Percentiles rank a stretch among this genome's conserved stretches.
These are phyloP conservation scores for Bolboschoenus planiculmis DNA, from an alignment of 176 grass and related monocot genomes.

Conservation along the genomic window DNA sequence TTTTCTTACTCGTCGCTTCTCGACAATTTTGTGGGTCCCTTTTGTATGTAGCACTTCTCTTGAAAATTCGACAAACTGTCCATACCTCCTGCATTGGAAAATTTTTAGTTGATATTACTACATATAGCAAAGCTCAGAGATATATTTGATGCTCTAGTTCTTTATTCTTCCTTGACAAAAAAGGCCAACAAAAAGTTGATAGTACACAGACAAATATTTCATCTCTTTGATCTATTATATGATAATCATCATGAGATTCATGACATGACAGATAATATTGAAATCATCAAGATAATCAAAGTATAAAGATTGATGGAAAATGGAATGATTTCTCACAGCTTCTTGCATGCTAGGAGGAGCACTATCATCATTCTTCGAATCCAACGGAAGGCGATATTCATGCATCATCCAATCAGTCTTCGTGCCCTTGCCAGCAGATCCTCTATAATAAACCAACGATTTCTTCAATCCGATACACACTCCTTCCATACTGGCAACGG, in stretches of 20 bases:
- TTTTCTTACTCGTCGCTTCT: slow-evolving; percentile 27
- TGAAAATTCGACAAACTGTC: slow-evolving; percentile 89
- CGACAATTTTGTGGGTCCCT: slow-evolving; percentile 32
- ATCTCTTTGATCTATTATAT: background rate
- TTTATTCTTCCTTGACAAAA: background rate
- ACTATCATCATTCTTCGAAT: background rate
- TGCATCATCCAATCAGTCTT: slow-evolving; percentile 99
- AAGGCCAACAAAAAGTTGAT: background rate
- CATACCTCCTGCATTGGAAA: slow-evolving; percentile 59
- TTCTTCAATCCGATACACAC: slow-evolving; percentile 76
- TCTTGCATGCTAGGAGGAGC: slow-evolving; percentile 36
- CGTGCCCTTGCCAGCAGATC: slow-evolving; percentile 68
- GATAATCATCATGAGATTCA: background rate
- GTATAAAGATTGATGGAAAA: background rate
- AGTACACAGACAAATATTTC: background rate
- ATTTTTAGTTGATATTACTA: background rate
- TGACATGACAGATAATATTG: background rate
- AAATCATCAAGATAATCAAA: background rate
- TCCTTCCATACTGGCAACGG: background rate
- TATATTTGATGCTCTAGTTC: background rate
- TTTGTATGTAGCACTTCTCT: slow-evolving; percentile 42
- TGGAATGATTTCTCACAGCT: slow-evolving; percentile 30
- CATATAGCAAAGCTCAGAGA: background rate
- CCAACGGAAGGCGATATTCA: slow-evolving; percentile 64
- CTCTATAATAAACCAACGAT: slow-evolving; percentile 80